phyloP scores from a whole-genome alignment of 192 early-diverging fungal genomes.

The Umbelopsis isabellina region DNA sequence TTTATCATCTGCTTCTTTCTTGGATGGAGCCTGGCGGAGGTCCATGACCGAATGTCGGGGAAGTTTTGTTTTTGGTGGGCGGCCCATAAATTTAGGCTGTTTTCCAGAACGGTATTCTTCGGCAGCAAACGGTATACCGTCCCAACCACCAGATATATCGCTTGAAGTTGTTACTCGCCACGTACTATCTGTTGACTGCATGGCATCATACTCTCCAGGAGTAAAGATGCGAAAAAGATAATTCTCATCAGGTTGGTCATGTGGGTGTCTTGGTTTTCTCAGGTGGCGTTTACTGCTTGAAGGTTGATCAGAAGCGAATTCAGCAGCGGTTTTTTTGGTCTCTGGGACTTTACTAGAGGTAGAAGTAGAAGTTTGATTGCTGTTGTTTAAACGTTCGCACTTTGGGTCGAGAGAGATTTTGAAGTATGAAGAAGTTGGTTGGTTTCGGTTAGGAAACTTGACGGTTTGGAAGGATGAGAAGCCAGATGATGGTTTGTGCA shows the following conservation, averaged over 20 bases:
- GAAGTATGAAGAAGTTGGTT: background rate
- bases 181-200: conserved; percentile 7
- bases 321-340: background rate
- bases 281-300: background rate
- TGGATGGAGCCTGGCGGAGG: background rate
- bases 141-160: conserved; percentile 18
- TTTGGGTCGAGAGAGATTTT: conserved; percentile 17
- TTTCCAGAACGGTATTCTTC: conserved; percentile 18
- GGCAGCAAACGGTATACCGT: conserved; percentile 6
- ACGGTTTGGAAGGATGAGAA: conserved; percentile 18
- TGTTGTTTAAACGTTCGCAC: background rate
- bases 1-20: background rate
- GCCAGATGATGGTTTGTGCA: conserved; percentile 5
- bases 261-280: conserved; percentile 21
- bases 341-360: background rate
- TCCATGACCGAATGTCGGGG: conserved; percentile 13
- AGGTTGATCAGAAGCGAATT: background rate
- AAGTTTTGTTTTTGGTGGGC: conserved; percentile 23
- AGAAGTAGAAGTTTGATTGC: background rate
- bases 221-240: conserved; percentile 24
- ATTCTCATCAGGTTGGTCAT: conserved; percentile 22
- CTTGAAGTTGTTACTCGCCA: conserved; percentile 28
- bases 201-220: conserved; percentile 27
- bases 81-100: conserved; percentile 18
- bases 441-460: background rate